Evolutionary conservation across 306 rosid species (phyloP).

Genomic region (Herpetospermum pedunculosum): DNA sequence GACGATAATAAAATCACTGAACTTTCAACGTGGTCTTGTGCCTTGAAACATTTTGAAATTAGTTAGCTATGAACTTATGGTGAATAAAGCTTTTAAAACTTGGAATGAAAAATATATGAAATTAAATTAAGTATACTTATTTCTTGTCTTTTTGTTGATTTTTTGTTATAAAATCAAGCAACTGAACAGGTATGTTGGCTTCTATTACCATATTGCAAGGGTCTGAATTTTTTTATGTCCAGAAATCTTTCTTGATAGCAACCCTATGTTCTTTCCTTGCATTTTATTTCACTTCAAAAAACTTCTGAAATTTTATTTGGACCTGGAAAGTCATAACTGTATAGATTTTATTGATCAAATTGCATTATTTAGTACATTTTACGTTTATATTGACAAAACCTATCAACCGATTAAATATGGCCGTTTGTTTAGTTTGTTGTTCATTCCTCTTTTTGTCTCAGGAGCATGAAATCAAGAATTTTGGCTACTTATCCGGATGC

Average conservation of each 20-base stretch:
- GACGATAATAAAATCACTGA: too few species aligned
- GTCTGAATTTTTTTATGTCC: not conserved
- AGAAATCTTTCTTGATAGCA: not conserved
- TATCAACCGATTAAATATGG: not conserved
- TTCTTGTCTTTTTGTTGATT: not conserved
- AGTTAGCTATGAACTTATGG: not conserved
- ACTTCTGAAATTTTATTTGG: not conserved
- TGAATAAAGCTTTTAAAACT: not conserved
- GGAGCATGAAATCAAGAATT: conserved; percentile 78
- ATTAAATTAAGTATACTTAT: not conserved
- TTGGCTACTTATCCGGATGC: conserved; percentile 73
- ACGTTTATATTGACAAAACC: not conserved
- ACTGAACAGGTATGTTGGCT: not conserved
- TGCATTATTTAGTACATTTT: not conserved
- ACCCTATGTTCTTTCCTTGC: not conserved
- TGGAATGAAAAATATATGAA: not conserved
- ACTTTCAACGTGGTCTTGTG: not conserved
- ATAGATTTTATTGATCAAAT: not conserved
- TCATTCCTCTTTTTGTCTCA: conserved; percentile 7
- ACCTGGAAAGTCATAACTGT: not conserved
- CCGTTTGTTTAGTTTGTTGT: not conserved
- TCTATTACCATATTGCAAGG: not conserved
- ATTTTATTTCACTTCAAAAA: not conserved
- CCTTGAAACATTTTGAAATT: not conserved
- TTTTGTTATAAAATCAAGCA: not conserved